Conservation (phyloP, 371 early-diverging fungal species). For the Phascolomyces articulosus region DNA sequence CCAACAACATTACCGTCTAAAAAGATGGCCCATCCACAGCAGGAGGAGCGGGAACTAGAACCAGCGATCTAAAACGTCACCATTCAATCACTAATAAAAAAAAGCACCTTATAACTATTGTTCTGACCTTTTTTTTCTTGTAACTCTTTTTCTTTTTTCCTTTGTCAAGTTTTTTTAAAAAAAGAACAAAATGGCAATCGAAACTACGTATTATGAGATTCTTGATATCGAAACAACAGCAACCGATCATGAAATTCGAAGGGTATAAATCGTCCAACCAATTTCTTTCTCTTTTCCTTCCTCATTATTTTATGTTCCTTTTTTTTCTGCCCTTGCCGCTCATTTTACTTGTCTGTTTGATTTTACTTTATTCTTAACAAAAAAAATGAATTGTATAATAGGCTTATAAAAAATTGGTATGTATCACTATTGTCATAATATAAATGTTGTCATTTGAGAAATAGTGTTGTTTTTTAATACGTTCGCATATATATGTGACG, state of each 20-base stretch:
- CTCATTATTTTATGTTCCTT: neutral
- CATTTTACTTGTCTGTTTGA: too few species aligned
- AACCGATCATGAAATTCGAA: constrained; percentile 86
- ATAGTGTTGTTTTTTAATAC: too few species aligned
- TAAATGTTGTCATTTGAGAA: too few species aligned
- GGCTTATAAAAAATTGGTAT: constrained; percentile 90
- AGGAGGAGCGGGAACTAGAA: neutral
- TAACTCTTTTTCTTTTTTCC: neutral
- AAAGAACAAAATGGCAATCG: constrained; percentile 64
- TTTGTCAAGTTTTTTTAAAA: constrained; percentile 6
- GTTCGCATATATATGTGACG: too few species aligned
- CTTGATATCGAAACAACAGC: constrained; percentile 85
- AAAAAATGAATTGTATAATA: constrained; percentile 21
- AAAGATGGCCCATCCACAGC: neutral
- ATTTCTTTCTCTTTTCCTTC: neutral
- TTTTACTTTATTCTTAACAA: neutral
- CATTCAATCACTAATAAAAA: neutral
- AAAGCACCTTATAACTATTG: too few species aligned
- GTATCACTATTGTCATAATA: neutral
- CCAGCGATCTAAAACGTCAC: constrained; percentile 4
- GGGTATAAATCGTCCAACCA: constrained; percentile 38
- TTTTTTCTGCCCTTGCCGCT: neutral
- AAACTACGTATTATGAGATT: constrained; percentile 89
- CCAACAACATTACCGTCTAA: neutral
- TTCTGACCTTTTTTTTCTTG: neutral